Conservation (phyloP, 345 rosid genomes). For the Salix suchowensis region DNA sequence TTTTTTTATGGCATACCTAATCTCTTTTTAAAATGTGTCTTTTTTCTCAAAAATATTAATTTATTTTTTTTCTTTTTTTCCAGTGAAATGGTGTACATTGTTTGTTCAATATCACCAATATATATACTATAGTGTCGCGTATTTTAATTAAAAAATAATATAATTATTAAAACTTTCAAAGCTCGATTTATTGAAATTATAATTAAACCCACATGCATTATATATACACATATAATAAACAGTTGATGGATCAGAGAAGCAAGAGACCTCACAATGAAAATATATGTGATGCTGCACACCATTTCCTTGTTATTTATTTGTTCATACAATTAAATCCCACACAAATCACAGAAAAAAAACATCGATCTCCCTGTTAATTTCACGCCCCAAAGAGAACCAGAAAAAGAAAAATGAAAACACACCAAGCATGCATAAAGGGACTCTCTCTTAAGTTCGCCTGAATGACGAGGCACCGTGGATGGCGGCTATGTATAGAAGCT, state of each 20-base stretch:
- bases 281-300: background rate
- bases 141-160: no score
- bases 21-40: no score
- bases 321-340: conserved; percentile 13
- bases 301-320: conserved; percentile 5
- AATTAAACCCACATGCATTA: no score
- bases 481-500: conserved; percentile 73
- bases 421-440: background rate
- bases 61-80: no score
- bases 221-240: no score
- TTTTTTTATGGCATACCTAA: no score
- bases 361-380: conserved; percentile 6
- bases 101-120: no score
- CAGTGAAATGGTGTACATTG: no score
- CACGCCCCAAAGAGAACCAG: background rate
- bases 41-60: no score
- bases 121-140: no score
- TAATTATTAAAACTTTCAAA: no score
- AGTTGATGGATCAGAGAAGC: background rate
- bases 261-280: background rate
- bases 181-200: no score
- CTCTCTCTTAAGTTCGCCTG: conserved; percentile 11
- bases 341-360: conserved; percentile 2
- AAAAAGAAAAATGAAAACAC: background rate
- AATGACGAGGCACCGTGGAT: conserved; percentile 39